Evolutionary conservation across 2,329 filamentous ascomycete genomes (phyloP), one percentile per base, ranked within the genome.

Genomic region (Epichloe aotearoae): DNA sequence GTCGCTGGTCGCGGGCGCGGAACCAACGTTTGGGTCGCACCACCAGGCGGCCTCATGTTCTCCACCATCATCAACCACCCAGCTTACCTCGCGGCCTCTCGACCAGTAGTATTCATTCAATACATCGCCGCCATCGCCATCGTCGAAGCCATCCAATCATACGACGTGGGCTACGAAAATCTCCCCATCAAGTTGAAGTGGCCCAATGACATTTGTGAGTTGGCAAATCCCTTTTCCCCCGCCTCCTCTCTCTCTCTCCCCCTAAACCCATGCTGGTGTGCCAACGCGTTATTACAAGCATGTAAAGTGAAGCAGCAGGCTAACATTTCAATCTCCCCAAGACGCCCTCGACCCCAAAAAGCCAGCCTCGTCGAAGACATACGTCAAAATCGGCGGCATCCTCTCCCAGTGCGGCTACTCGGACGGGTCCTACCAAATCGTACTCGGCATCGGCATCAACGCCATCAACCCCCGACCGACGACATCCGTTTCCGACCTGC

Each of bases 1-100:
- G 74, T 96, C 6, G 87, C 90, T 0, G 93, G 84, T 7, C 82
- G 93, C 38, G 93, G 93, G 7, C 84, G 93, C 10, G 93, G 93
- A 4, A 83, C 78, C 34, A 98, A 98, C 59, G 87, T 96, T 53
- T 98, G 93, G 93, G 82, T 98, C 4, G 88, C 90, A 0, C 93
- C 93, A 1, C 79, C 86, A 0, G 93, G 93, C 1, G 82, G 81
- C 37, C 75, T 97, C 5, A 85, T 96, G 64, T 93, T 95, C 69
- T 95, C 88, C 10, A 88, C 84, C 0, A 81, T 94, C 39, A 80
- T 98, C 57, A 86, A 88, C 55, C 93, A 98, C 67, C 79, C 86
- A 1, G 79, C 86, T 33, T 74, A 84, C 33, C 76, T 93, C 8
- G 83, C 82, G 8, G 73, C 77, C 42, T 79, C 75, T 1, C 85